These are phyloP conservation scores for Myxozyma mucilagina DNA, from an alignment of 805 yeast genomes.

Conservation along the genomic window DNA sequence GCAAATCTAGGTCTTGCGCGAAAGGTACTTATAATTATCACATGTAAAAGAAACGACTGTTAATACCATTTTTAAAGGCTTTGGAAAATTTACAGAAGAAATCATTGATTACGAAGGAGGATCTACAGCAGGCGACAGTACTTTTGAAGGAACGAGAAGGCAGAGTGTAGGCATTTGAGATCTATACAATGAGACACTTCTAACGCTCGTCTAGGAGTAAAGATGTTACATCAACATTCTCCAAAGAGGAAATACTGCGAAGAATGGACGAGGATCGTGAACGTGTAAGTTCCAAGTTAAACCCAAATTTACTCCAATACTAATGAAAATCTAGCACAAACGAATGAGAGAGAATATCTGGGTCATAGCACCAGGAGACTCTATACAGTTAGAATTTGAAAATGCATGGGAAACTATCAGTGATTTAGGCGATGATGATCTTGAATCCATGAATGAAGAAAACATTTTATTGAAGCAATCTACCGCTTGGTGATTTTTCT, in stretches of 20 bases:
- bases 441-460: slow-evolving; percentile 28
- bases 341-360: slow-evolving; percentile 78
- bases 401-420: slow-evolving; percentile 30
- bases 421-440: slow-evolving; percentile 31
- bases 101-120: slow-evolving; percentile 19
- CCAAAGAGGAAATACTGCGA: slow-evolving; percentile 58
- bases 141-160: not conserved
- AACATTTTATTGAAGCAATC: slow-evolving; percentile 5
- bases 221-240: slow-evolving; percentile 26
- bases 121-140: slow-evolving; percentile 10
- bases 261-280: slow-evolving; percentile 95
- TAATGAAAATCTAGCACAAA: slow-evolving; percentile 47
- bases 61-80: slow-evolving; percentile 10
- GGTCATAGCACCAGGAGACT: slow-evolving; percentile 50
- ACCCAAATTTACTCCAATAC: no score
- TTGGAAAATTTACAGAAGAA: slow-evolving; percentile 23
- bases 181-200: not conserved
- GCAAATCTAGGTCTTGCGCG: slow-evolving; percentile 27
- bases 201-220: slow-evolving; percentile 7
- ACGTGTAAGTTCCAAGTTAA: slow-evolving; percentile 41
- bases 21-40: slow-evolving; percentile 5
- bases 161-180: slow-evolving; percentile 7
- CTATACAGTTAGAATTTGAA: slow-evolving; percentile 29
- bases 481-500: not conserved
- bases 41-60: not conserved